Evolutionary conservation across 2,329 filamentous ascomycete genomes (phyloP).

Genomic region (Moelleriella libera): DNA sequence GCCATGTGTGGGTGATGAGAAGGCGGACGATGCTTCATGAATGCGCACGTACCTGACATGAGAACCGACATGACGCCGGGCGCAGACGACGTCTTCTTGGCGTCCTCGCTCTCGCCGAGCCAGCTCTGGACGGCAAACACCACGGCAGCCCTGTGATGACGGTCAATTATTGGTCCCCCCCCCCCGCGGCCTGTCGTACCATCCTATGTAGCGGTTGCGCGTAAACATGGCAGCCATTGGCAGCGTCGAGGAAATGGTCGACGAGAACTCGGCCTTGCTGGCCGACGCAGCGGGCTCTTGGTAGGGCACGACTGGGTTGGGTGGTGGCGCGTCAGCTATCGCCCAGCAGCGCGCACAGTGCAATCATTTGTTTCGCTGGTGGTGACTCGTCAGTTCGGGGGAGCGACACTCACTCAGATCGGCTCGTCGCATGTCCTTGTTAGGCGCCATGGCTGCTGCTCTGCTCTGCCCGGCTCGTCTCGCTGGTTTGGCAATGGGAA

Average conservation of each 20-base stretch:
- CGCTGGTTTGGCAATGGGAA: neutral
- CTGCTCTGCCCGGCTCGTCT: neutral
- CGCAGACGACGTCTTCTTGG: conserved; percentile 49
- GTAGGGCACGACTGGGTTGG: conserved; percentile 65
- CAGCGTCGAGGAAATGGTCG: conserved; percentile 61
- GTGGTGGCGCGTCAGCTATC: neutral
- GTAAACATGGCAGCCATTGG: conserved; percentile 96
- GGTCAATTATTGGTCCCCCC: conserved; percentile 3
- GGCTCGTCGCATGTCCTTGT: conserved; percentile 28
- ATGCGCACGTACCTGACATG: conserved; percentile 53
- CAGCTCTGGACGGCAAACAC: conserved; percentile 63
- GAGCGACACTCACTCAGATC: conserved; percentile 22
- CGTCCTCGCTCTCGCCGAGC: conserved; percentile 60
- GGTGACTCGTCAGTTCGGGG: neutral
- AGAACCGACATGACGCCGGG: conserved; percentile 59
- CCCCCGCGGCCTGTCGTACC: conserved; percentile 24
- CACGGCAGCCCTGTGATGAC: conserved; percentile 46
- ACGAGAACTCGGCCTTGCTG: conserved; percentile 53
- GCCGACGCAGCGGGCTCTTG: conserved; percentile 57
- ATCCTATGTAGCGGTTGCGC: conserved; percentile 67
- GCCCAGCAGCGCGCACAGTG: no score
- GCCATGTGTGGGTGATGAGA: no score
- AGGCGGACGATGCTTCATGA: no score
- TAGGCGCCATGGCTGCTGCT: conserved; percentile 21
- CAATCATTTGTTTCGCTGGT: no score